phyloP scores from a whole-genome alignment of 306 rosid species.

The Acacia acuminata region DNA sequence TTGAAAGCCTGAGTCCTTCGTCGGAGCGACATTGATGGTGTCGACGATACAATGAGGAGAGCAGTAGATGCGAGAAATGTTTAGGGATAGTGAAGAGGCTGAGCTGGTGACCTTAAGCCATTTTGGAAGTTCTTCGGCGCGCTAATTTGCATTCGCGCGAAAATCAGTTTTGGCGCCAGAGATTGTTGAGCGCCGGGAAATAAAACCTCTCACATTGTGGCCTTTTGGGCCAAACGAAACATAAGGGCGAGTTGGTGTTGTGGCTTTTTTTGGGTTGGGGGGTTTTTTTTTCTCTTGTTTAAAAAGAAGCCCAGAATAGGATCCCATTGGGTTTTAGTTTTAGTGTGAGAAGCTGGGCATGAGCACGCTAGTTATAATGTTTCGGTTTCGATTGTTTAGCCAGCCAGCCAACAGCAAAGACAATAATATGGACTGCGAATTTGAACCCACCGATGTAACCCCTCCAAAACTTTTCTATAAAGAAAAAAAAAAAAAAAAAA shows the following conservation, averaged over 20 bases:
- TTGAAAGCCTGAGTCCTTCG: conserved; percentile 68
- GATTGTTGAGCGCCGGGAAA: not conserved
- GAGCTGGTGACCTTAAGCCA: not conserved
- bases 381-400: no score
- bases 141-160: conserved; percentile 38
- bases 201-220: not conserved
- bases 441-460: no score
- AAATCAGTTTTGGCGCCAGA: conserved; percentile 38
- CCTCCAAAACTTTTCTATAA: no score
- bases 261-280: not conserved
- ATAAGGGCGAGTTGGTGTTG: not conserved
- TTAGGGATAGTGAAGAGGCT: not conserved
- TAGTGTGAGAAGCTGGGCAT: no score
- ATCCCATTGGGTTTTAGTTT: not conserved
- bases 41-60: conserved; percentile 27
- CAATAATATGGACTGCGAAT: no score
- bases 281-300: no score
- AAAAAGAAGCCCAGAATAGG: not conserved
- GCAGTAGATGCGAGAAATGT: not conserved
- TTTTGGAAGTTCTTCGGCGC: conserved; percentile 30
- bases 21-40: conserved; percentile 30
- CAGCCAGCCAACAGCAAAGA: no score
- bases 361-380: no score
- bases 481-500: no score
- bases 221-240: not conserved